phyloP scores from a whole-genome alignment of 192 early-diverging fungal genomes.

The Allomyces arbusculus region DNA sequence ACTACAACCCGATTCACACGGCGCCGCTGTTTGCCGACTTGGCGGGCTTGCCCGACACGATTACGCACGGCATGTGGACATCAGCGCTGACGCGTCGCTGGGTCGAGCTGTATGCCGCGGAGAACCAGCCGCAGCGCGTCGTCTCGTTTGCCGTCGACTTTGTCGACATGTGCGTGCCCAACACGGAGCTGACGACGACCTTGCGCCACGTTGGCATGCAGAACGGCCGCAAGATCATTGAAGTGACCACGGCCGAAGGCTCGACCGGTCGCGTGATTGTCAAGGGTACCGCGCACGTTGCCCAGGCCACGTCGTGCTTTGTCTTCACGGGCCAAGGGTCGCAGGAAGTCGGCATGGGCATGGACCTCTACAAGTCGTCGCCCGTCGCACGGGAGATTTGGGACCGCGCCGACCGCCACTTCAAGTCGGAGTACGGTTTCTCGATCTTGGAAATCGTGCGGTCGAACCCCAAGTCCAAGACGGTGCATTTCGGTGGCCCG shows the following conservation, averaged over 20 bases:
- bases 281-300: slow-evolving; percentile 76
- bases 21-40: slow-evolving; percentile 86
- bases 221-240: slow-evolving; percentile 88
- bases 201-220: slow-evolving; percentile 84
- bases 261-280: slow-evolving; percentile 58
- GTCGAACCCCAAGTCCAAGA: slow-evolving; percentile 58
- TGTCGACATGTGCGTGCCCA: slow-evolving; percentile 82
- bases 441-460: slow-evolving; percentile 81
- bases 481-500: slow-evolving; percentile 72
- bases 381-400: slow-evolving; percentile 67
- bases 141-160: slow-evolving; percentile 68
- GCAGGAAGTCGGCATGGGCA: slow-evolving; percentile 89
- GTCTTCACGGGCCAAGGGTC: slow-evolving; percentile 95
- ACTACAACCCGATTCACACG: slow-evolving; percentile 91
- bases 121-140: slow-evolving; percentile 77
- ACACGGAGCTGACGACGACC: slow-evolving; percentile 73
- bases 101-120: slow-evolving; percentile 85
- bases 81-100: slow-evolving; percentile 82
- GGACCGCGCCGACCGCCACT: slow-evolving; percentile 76
- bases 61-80: slow-evolving; percentile 97
- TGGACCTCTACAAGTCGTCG: slow-evolving; percentile 71
- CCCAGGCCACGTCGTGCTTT: slow-evolving; percentile 75
- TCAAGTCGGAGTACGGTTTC: slow-evolving; percentile 62
- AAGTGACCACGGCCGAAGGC: slow-evolving; percentile 61
- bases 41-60: slow-evolving; percentile 74